These are phyloP conservation scores for Crataegus laevigata DNA, from an alignment of 306 rosid genomes.

Conservation along the genomic window DNA sequence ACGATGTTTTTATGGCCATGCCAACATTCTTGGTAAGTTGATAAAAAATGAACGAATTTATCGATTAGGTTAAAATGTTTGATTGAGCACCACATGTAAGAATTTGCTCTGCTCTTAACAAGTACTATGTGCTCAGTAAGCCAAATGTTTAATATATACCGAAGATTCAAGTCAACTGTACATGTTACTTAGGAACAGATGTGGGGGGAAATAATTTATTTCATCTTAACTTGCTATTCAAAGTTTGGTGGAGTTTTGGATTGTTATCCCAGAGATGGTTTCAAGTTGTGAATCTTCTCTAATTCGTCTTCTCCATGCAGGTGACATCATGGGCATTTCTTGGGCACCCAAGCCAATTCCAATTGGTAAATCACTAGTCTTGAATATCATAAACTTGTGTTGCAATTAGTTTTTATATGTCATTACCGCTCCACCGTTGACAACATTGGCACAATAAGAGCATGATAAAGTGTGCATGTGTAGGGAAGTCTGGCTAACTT, in stretches of 20 bases:
- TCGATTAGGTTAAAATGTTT: neutral
- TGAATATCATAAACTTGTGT: neutral
- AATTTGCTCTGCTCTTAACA: too few species aligned
- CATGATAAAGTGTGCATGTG: neutral
- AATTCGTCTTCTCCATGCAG: constrained; percentile 34
- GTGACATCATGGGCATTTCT: constrained; percentile 71
- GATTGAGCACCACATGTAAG: too few species aligned
- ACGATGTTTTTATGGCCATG: neutral
- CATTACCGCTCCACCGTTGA: neutral
- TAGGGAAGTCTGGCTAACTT: neutral
- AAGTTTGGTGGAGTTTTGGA: neutral
- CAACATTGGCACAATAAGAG: neutral
- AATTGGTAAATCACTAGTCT: constrained; percentile 36
- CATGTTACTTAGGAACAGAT: neutral
- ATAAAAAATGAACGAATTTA: neutral
- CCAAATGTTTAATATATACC: neutral
- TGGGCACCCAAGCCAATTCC: constrained; percentile 76
- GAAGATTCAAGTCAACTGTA: neutral
- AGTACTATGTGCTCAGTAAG: neutral
- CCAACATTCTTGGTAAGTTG: neutral
- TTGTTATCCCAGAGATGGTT: neutral
- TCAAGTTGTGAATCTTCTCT: constrained; percentile 3
- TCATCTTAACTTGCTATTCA: neutral
- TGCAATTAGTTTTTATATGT: neutral
- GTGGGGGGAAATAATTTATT: neutral